Evolutionary conservation across 306 rosid species (phyloP).

Genomic region (Erythrophleum fordii): DNA sequence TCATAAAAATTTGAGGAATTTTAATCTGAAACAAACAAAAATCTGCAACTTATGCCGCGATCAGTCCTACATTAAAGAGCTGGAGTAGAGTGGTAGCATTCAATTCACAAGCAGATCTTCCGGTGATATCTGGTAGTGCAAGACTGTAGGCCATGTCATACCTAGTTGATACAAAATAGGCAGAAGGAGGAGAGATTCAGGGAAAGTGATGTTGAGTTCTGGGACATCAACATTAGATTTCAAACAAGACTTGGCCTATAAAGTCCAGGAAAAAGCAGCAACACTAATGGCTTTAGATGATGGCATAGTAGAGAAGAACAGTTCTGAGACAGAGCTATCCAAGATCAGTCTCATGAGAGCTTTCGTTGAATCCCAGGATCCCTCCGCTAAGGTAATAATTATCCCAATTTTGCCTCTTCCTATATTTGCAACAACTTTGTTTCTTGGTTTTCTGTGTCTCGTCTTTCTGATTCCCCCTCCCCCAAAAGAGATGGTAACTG

Average conservation of each 20-base stretch:
- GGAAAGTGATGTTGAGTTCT: not conserved
- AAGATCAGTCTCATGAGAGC: conserved; percentile 43
- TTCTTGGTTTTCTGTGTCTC: not conserved
- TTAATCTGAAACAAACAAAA: not conserved
- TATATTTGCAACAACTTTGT: not conserved
- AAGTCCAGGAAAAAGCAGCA: not conserved
- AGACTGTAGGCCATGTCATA: no score
- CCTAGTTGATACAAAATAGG: not conserved
- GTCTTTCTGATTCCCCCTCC: no score
- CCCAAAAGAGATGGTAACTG: no score
- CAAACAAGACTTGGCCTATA: not conserved
- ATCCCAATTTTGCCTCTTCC: not conserved
- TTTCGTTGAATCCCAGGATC: conserved; percentile 31
- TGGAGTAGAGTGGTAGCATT: not conserved
- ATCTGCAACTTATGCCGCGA: not conserved
- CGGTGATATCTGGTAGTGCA: not conserved
- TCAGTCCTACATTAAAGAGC: not conserved
- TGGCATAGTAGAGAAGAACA: not conserved
- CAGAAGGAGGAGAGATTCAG: not conserved
- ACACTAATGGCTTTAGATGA: not conserved
- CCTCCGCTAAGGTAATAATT: conserved; percentile 46
- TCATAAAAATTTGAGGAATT: not conserved
- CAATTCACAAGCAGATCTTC: not conserved
- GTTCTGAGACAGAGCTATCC: conserved; percentile 27
- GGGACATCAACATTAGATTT: not conserved